phyloP scores from a whole-genome alignment of 768 basidiomycete species.

The Pisolithus orientalis region DNA sequence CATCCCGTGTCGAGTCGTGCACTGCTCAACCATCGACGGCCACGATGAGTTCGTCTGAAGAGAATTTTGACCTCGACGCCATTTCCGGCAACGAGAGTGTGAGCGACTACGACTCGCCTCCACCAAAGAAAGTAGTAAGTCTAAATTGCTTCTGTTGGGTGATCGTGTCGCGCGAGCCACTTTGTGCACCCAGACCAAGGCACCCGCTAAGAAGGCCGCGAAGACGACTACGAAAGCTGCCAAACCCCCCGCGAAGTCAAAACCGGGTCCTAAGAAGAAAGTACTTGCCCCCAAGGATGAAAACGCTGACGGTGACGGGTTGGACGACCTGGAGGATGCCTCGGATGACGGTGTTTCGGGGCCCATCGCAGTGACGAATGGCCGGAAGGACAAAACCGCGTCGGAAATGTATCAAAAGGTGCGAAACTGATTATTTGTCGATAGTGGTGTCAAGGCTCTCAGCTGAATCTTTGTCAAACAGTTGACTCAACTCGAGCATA shows the following conservation, averaged over 20 bases:
- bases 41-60: slow-evolving; percentile 72
- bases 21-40: no score
- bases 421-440: slow-evolving; percentile 9
- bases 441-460: background rate
- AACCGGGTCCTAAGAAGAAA: slow-evolving; percentile 61
- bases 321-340: slow-evolving; percentile 32
- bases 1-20: no score
- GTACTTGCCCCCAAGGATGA: slow-evolving; percentile 62
- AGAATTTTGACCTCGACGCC: slow-evolving; percentile 58
- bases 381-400: slow-evolving; percentile 64
- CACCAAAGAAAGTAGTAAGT: slow-evolving; percentile 45
- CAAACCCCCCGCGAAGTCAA: slow-evolving; percentile 45
- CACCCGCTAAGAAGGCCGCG: slow-evolving; percentile 33
- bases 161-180: slow-evolving; percentile 12
- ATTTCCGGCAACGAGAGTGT: slow-evolving; percentile 49
- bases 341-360: slow-evolving; percentile 32
- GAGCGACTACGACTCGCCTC: slow-evolving; percentile 58
- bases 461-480: slow-evolving; percentile 26
- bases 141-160: background rate
- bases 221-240: slow-evolving; percentile 34
- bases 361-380: slow-evolving; percentile 22
- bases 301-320: slow-evolving; percentile 47
- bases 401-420: slow-evolving; percentile 92
- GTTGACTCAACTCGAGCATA: slow-evolving; percentile 94
- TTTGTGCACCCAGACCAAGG: slow-evolving; percentile 20